Evolutionary conservation across 2,329 filamentous ascomycete species (phyloP), one percentile per base, ranked within the genome.

Genomic region (Paecilomyces niveus): DNA sequence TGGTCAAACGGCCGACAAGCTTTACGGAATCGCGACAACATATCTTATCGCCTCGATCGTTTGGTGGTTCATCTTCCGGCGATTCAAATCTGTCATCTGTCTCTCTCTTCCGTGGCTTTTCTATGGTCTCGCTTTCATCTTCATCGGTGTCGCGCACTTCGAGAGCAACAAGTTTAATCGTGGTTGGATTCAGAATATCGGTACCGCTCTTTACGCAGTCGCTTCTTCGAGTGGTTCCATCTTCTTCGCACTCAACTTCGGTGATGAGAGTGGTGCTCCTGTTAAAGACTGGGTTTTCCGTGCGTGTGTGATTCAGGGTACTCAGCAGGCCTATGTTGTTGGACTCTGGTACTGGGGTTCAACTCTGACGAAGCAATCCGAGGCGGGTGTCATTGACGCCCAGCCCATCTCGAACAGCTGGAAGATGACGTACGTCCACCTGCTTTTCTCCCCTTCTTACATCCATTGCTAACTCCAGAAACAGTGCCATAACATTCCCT

Each of bases 291-390:
- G 85, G 85, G 84, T 85, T n/a, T 86, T 84, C 72, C 81, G 86
- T 58, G 86, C 86, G 15, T 85, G 85, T 65, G 70, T 84, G 11
- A 86, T 89, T 55, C 84, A 88, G 68, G 86, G 86, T 50, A 85
- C 84, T 6, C 85, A 88, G 65, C 85, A 88, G 67, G 76, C 85
- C 61, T 89, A 88, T 68, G 79, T 86, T 55, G 81, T 85, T 24
- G 82, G 79, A 6, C 77, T 89, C 11, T 89, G 85, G 85, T 87
- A 83, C 67, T 88, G 86, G 86, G 86, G 85, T 31, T 79, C 80
- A 7, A 76, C 80, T 59, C 22, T 62, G 22, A 60, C 60, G 10
- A 56, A 54, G 45, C 54, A 57, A 31, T 77, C 75, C 10, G 67
- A 75, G 21, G 74, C 72, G 22, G 80, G 79, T 10, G 66, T 76